Base-by-base conservation (phyloP, 192 early-diverging fungal genomes). In the Helicostylum pulchrum region DNA sequence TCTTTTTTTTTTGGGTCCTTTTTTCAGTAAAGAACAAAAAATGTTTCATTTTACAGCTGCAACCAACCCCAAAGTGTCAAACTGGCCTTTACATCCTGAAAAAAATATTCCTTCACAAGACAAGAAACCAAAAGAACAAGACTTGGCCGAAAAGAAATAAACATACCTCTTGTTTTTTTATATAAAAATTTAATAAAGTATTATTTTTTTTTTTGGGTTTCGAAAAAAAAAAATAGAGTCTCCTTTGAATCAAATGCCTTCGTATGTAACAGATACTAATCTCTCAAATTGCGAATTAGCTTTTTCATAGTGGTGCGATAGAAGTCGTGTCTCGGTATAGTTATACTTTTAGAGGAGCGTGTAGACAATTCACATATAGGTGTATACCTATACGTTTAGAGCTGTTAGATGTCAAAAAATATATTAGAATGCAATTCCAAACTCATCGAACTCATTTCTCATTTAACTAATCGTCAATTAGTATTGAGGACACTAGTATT, bases 341-440 rank as follows among this genome's bases (percentile, higher is more conserved):
- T 48, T 31, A 32, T 15, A 17, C 46, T 32, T 15, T 4, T 61
- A 26, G 2, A 30, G 15, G 34, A 26, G 26, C 0, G 26, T 26
- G 10, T 12, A 26, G 26, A 26, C 26, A 26, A 26, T 2, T 26
- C 26, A 21, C 9, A 39, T 77, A 86, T 6, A 10, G 15, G 39
- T n/a, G n/a, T 62, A 83, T 36, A 85, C 94, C n/a, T n/a, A 14
- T 87, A 92, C 46, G 79, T 93, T 1, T 96, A 34, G 87, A 94
- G 11, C 96, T 94, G 7, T 77, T 98, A 4, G 96, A 98, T 59
- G 94, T 98, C 6, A 84, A 96, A 62, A 98, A 98, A 75, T n/a
- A n/a, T 26, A 95, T 95, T 53, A 83, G 92, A 23, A 80, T 91
- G 26, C 90, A 87, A 64, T 70, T 87, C 61, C 61, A 52, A 30